Evolutionary conservation across 805 yeast genomes (phyloP).

Genomic region (Candida nemodendra): DNA sequence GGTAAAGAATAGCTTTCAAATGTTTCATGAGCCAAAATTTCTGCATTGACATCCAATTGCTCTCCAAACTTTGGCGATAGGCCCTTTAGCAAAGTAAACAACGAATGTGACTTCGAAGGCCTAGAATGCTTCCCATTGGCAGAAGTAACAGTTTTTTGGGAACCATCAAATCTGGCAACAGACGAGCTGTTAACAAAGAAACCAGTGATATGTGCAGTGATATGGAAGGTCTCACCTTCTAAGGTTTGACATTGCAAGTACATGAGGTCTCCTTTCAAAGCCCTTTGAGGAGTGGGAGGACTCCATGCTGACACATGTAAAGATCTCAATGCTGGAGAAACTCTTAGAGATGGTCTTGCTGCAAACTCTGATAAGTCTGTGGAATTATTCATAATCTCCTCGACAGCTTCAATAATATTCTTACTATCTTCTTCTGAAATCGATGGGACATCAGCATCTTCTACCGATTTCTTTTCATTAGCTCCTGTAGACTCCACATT

Average conservation of each 20-base stretch:
- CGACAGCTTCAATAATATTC: slow-evolving; percentile 18
- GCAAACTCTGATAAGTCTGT: slow-evolving; percentile 26
- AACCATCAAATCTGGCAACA: slow-evolving; percentile 66
- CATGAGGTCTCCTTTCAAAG: slow-evolving; percentile 70
- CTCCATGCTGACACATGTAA: slow-evolving; percentile 74
- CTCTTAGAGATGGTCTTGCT: slow-evolving; percentile 30
- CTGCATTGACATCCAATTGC: slow-evolving; percentile 52
- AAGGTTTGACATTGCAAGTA: slow-evolving; percentile 74
- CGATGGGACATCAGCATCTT: slow-evolving; percentile 21
- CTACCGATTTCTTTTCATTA: slow-evolving; percentile 18
- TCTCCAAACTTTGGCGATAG: slow-evolving; percentile 62
- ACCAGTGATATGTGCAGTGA: slow-evolving; percentile 79
- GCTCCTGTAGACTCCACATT: slow-evolving; percentile 15
- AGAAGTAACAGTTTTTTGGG: slow-evolving; percentile 35
- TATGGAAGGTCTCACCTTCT: slow-evolving; percentile 75
- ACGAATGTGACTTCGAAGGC: slow-evolving; percentile 43
- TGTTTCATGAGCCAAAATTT: slow-evolving; percentile 40
- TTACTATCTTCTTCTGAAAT: slow-evolving; percentile 34
- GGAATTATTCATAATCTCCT: slow-evolving; percentile 14
- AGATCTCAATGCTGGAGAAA: slow-evolving; percentile 53
- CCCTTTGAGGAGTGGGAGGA: slow-evolving; percentile 70
- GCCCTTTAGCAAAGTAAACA: slow-evolving; percentile 59
- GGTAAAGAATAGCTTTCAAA: slow-evolving; percentile 63
- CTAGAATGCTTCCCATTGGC: slow-evolving; percentile 30
- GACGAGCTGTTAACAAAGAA: slow-evolving; percentile 75